Evolutionary conservation across 2,329 filamentous ascomycete genomes (phyloP).

Genomic region (Ambrosiella beaveri): DNA sequence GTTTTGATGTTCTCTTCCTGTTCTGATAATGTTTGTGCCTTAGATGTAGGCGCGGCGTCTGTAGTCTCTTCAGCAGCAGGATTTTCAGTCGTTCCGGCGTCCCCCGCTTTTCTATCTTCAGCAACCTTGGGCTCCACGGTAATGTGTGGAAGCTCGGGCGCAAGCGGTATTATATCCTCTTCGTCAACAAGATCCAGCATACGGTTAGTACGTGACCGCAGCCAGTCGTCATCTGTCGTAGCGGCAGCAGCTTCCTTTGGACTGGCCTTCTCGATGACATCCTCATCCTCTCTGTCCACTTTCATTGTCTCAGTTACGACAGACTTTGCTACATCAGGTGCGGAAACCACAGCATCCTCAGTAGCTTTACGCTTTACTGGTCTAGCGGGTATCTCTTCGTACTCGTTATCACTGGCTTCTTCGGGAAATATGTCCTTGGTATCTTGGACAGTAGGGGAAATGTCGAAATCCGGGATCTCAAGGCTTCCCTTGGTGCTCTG

Average conservation of each 20-base stretch:
- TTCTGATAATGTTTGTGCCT: constrained; percentile 13
- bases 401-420: constrained; percentile 56
- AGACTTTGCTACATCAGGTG: constrained; percentile 6
- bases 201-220: constrained; percentile 74
- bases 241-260: constrained; percentile 6
- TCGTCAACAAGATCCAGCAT: constrained; percentile 71
- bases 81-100: constrained; percentile 14
- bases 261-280: not conserved
- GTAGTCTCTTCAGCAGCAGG: constrained; percentile 13
- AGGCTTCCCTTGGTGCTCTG: constrained; percentile 25
- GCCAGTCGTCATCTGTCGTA: constrained; percentile 71
- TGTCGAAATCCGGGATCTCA: constrained; percentile 10
- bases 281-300: constrained; percentile 8
- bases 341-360: constrained; percentile 4
- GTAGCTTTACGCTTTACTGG: constrained; percentile 15
- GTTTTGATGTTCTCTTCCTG: constrained; percentile 34
- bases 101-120: not conserved
- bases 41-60: not conserved
- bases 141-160: not conserved
- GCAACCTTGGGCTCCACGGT: not conserved
- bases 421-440: constrained; percentile 24
- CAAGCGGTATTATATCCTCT: constrained; percentile 29
- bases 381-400: constrained; percentile 42
- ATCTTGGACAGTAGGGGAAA: not conserved
- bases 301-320: constrained; percentile 17